Conservation (phyloP, 306 rosid genomes). For the Acacia melanoxylon region DNA sequence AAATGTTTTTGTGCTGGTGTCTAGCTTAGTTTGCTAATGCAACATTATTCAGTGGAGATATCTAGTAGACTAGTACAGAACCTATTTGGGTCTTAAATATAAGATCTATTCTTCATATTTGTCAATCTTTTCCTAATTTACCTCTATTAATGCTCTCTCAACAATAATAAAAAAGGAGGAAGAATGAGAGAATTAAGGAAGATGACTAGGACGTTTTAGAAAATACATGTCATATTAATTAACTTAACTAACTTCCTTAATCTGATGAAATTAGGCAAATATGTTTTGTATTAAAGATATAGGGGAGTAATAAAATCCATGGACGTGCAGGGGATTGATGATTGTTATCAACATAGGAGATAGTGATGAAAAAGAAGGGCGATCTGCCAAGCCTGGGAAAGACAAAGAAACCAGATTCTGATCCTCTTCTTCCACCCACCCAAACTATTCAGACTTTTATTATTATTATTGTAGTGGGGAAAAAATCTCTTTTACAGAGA, state of each 20-base stretch:
- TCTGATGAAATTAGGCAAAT: too few species aligned
- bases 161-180: too few species aligned
- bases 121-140: too few species aligned
- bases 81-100: too few species aligned
- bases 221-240: too few species aligned
- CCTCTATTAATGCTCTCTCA: too few species aligned
- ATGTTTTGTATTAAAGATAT: too few species aligned
- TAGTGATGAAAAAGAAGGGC: conserved; percentile 47
- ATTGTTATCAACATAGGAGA: conserved; percentile 46
- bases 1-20: not conserved
- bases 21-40: not conserved
- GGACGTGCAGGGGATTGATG: conserved; percentile 26
- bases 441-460: conserved; percentile 37
- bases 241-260: too few species aligned
- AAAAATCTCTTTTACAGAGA: conserved; percentile 35
- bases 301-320: not conserved
- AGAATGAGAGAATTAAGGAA: too few species aligned
- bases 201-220: too few species aligned
- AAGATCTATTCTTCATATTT: too few species aligned
- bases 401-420: conserved; percentile 59
- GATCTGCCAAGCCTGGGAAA: conserved; percentile 35
- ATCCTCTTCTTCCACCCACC: conserved; percentile 57
- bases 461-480: not conserved
- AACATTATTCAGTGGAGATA: not conserved
- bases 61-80: too few species aligned